Base-by-base conservation (phyloP, 495 filamentous ascomycete species). In the Ramalina intermedia region DNA sequence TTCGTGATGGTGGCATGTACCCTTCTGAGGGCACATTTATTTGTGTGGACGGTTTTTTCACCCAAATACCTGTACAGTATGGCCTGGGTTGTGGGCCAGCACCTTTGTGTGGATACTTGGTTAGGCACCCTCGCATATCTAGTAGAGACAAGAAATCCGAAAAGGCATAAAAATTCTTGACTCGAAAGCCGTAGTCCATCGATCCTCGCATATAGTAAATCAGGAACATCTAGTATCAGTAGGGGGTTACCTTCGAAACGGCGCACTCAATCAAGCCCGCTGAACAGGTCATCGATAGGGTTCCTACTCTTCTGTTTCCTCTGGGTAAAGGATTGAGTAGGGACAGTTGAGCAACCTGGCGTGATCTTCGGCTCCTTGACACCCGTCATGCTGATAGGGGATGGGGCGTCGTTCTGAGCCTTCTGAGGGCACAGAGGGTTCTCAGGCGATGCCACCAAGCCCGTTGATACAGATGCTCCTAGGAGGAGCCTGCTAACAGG, bases 41-140 rank as follows among this genome's bases (percentile, higher is more conserved):
- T 99, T 65, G 85, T 99, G 47, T 99, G 93, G 93, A 96, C 88
- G 0, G 93, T 99, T 26, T 99, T 99, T 64, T 88, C 82, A 45
- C 93, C 93, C 4, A 99, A 96, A 64, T 99, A 87, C 66, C 64
- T 99, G 54, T 96, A 91, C 62, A 80, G 75, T 43, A 80, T 93
- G 66, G 87, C 80, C 17, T 99, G 93, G 93, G 78, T 75, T 55
- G 50, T 85, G 44, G 81, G 74, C n/a, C 81, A 82, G 63, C 89
- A 98, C 75, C 58, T 89, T 46, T 61, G 68, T 42, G 71, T 89
- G 38, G 87, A 85, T 63, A 51, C 83, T 17, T 69, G 66, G 8
- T 55, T 80, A 38, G 73, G 74, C 12, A 66, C 74, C 53, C 27
- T 78, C 56, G 57, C 84, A 53, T 77, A 68, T 55, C 73, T 33